Conservation (phyloP, 139 green algal species). For the Chlamydomonas eustigma region DNA sequence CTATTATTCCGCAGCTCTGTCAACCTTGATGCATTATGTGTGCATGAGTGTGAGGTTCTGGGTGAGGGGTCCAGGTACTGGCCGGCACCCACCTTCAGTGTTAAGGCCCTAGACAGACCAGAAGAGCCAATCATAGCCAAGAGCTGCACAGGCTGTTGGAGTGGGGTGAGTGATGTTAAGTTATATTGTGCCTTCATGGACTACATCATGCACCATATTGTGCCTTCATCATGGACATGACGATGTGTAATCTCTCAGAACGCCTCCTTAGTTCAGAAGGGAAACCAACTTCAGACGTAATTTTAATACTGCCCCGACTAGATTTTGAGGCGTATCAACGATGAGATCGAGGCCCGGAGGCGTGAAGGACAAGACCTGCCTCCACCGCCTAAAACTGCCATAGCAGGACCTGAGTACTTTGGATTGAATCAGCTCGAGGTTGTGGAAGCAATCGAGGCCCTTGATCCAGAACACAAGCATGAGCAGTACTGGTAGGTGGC, state of each 20-base stretch:
- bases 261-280: too few species aligned
- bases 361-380: conserved; percentile 76
- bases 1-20: conserved; percentile 69
- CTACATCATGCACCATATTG: too few species aligned
- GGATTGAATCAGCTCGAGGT: conserved; percentile 82
- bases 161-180: conserved; percentile 41
- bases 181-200: too few species aligned
- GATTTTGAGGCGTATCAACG: conserved; percentile 87
- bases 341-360: conserved; percentile 65
- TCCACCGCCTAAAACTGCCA: conserved; percentile 85
- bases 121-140: conserved; percentile 80
- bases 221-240: too few species aligned
- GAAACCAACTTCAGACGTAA: too few species aligned
- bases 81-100: conserved; percentile 75
- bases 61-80: conserved; percentile 54
- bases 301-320: too few species aligned
- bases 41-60: conserved; percentile 83
- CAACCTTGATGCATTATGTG: conserved; percentile 44
- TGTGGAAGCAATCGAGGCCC: conserved; percentile 66
- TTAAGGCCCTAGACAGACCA: conserved; percentile 70
- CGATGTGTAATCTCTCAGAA: too few species aligned
- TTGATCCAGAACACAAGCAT: conserved; percentile 68
- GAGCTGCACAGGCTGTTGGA: conserved; percentile 88
- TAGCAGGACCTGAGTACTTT: conserved; percentile 94
- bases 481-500: conserved; percentile 69